Conservation (phyloP, 2,329 filamentous ascomycete species). For the Aspergillus sp. region DNA sequence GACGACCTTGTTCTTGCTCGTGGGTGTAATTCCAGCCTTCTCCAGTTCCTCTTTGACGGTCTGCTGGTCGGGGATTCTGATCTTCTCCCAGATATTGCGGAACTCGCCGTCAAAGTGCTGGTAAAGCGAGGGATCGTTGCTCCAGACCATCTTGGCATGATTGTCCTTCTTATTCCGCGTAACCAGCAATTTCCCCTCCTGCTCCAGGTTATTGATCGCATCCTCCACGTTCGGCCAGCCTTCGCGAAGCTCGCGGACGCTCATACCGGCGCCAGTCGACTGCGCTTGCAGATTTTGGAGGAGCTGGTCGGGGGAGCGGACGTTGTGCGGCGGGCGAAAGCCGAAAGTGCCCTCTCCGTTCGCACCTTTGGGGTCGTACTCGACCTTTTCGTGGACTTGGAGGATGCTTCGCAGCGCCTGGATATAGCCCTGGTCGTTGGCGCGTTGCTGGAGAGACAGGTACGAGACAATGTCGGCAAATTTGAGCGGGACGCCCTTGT, state of each 20-base stretch:
- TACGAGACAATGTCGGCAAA: conserved; percentile 73
- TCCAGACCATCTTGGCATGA: conserved; percentile 76
- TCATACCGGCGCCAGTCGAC: conserved; percentile 68
- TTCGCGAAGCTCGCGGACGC: conserved; percentile 86
- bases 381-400: conserved; percentile 54
- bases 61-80: conserved; percentile 63
- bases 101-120: conserved; percentile 75
- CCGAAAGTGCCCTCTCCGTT: conserved; percentile 66
- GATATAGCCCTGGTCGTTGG: conserved; percentile 50
- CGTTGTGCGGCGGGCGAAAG: conserved; percentile 76
- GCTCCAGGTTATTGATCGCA: conserved; percentile 68
- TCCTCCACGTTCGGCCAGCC: conserved; percentile 83
- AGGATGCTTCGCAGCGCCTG: conserved; percentile 59
- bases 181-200: conserved; percentile 69
- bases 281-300: conserved; percentile 73
- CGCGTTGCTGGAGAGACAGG: conserved; percentile 58
- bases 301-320: conserved; percentile 67
- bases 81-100: conserved; percentile 69
- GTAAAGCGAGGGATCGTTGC: conserved; percentile 70
- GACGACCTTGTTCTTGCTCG: conserved; percentile 65
- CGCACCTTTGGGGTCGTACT: conserved; percentile 48
- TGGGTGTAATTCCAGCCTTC: conserved; percentile 71
- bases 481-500: conserved; percentile 57
- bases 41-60: conserved; percentile 69
- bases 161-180: conserved; percentile 89